phyloP scores from a whole-genome alignment of 371 early-diverging fungal species.

The Cokeromyces recurvatus region DNA sequence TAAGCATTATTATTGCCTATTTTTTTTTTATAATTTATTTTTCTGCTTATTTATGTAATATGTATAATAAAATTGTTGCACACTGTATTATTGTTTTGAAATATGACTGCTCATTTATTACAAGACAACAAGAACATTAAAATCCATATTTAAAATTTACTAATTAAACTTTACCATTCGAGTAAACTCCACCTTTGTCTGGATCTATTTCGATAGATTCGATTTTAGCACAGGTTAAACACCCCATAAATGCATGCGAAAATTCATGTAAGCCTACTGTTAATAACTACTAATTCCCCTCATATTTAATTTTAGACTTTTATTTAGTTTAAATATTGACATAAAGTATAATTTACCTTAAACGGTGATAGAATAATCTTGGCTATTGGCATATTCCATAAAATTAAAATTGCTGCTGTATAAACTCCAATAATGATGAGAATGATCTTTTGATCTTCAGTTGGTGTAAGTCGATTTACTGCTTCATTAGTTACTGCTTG shows the following conservation, averaged over 20 bases:
- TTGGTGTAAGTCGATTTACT: conserved; percentile 49
- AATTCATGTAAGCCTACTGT: conserved; percentile 85
- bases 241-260: conserved; percentile 76
- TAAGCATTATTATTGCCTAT: no score
- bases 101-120: no score
- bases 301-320: no score
- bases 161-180: conserved; percentile 73
- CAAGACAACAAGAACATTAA: no score
- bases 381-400: conserved; percentile 86
- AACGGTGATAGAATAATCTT: conserved; percentile 87
- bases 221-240: conserved; percentile 86
- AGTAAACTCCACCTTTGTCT: conserved; percentile 90
- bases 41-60: no score
- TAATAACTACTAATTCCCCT: no score
- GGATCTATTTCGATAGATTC: conserved; percentile 89
- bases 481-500: conserved; percentile 34
- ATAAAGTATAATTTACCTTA: conserved; percentile 59
- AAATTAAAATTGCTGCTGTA: conserved; percentile 62
- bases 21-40: no score
- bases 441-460: conserved; percentile 60
- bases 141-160: no score
- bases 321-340: no score
- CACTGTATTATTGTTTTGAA: no score
- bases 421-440: conserved; percentile 72
- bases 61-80: no score